A percentile compares a stretch with the other conserved stretches of the same genome.
Conservation (phyloP, 768 basidiomycete species). For the Obba rivulosa region DNA sequence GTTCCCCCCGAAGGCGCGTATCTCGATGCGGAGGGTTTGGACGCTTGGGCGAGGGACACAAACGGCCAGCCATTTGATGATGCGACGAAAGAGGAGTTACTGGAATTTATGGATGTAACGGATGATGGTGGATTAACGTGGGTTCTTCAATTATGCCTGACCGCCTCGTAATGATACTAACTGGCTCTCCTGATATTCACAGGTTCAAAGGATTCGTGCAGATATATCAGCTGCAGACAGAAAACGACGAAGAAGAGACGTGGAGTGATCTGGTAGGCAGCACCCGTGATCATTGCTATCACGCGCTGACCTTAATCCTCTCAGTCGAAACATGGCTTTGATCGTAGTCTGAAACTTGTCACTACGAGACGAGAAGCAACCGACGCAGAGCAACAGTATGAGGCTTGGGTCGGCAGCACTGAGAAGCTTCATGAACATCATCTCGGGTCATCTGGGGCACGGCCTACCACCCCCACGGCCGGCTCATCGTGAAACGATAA, state of each 20-base stretch:
- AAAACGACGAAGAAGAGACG: slow-evolving; percentile 80
- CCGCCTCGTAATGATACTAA: background rate
- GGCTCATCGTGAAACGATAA: no score
- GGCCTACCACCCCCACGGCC: no score
- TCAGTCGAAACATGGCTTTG: slow-evolving; percentile 73
- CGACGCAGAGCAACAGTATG: slow-evolving; percentile 19
- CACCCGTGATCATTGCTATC: background rate
- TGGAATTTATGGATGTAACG: slow-evolving; percentile 70
- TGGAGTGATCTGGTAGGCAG: slow-evolving; percentile 70
- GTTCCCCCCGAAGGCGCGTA: slow-evolving; percentile 42
- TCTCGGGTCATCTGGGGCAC: no score
- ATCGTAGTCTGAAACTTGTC: slow-evolving; percentile 57
- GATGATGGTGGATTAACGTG: slow-evolving; percentile 71
- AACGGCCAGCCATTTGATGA: slow-evolving; percentile 77
- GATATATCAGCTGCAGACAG: slow-evolving; percentile 81
- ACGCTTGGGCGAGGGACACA: slow-evolving; percentile 74
- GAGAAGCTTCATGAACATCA: no score
- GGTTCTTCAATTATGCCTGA: slow-evolving; percentile 22
- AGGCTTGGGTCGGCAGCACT: no score
- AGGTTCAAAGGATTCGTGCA: slow-evolving; percentile 80
- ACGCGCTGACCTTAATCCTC: background rate
- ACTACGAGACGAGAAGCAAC: slow-evolving; percentile 50
- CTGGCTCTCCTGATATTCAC: background rate
- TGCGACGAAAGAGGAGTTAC: slow-evolving; percentile 73
- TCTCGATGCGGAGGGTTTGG: slow-evolving; percentile 55